A percentile compares a stretch with the other conserved stretches of the same genome.
Conservation (phyloP, 1,139 yeast genomes). For the Yamadazyma siamensis region DNA sequence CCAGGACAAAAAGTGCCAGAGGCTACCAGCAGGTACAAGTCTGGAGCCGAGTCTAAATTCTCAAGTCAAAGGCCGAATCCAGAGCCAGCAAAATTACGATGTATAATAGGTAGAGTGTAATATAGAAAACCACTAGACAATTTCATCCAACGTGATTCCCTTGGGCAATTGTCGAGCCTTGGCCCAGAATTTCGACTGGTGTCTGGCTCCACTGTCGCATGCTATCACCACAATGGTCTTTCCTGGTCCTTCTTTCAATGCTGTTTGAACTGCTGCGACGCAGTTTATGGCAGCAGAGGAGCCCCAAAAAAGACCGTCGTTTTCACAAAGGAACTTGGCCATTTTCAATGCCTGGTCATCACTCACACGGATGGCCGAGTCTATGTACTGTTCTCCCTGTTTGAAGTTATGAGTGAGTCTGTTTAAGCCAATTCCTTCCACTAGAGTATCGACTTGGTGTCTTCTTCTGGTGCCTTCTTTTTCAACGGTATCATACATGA, state of each 20-base stretch:
- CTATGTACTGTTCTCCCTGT: conserved; percentile 67
- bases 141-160: conserved; percentile 27
- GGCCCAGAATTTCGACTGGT: conserved; percentile 90
- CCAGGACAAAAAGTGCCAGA: too few species aligned
- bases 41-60: too few species aligned
- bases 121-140: too few species aligned
- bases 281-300: conserved; percentile 91
- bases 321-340: conserved; percentile 78
- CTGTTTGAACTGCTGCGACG: conserved; percentile 77
- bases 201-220: conserved; percentile 90
- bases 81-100: background rate
- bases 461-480: conserved; percentile 91
- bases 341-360: conserved; percentile 80
- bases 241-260: conserved; percentile 57
- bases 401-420: conserved; percentile 79
- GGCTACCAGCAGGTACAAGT: too few species aligned
- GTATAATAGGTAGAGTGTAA: background rate
- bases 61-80: too few species aligned
- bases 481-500: conserved; percentile 87
- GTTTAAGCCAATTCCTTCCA: conserved; percentile 92
- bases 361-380: conserved; percentile 73
- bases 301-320: conserved; percentile 90
- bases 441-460: conserved; percentile 92
- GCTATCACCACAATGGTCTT: conserved; percentile 80
- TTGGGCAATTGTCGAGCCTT: conserved; percentile 39